Percentiles rank a stretch among this genome's conserved stretches.
These are phyloP conservation scores for Aspergillus avenaceus DNA, from an alignment of 495 filamentous ascomycete genomes.

Conservation along the genomic window DNA sequence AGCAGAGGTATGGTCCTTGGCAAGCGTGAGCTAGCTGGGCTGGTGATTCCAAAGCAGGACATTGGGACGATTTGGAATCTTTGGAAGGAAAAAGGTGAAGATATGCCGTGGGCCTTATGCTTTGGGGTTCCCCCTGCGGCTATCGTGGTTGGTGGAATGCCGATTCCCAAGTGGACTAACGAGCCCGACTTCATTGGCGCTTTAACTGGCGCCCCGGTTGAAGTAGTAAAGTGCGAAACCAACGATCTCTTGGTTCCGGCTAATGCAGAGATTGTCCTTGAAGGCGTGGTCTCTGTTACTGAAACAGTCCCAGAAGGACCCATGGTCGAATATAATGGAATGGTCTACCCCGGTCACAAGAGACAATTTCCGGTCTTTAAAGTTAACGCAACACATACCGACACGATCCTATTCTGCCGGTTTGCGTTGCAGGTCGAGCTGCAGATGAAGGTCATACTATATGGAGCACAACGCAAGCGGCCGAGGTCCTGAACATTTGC, in stretches of 20 bases:
- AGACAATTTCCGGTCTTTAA: conserved; percentile 26
- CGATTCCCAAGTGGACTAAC: conserved; percentile 30
- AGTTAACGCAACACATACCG: conserved; percentile 40
- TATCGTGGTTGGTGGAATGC: conserved; percentile 37
- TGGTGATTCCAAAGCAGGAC: conserved; percentile 29
- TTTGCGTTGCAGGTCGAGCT: conserved; percentile 27
- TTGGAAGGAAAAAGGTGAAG: conserved; percentile 34
- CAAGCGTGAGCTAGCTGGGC: conserved; percentile 25
- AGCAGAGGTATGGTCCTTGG: conserved; percentile 35
- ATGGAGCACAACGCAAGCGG: conserved; percentile 36
- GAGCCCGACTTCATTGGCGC: conserved; percentile 37
- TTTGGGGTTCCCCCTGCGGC: conserved; percentile 40
- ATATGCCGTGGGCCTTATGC: conserved; percentile 32
- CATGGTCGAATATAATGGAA: conserved; percentile 36
- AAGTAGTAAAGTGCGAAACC: conserved; percentile 40
- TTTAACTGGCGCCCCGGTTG: conserved; percentile 28
- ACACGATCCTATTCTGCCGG: conserved; percentile 33
- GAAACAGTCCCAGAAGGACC: conserved; percentile 33
- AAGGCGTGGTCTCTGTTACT: conserved; percentile 33
- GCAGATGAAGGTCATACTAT: conserved; percentile 39
- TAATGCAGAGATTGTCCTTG: conserved; percentile 36
- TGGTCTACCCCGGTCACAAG: conserved; percentile 30
- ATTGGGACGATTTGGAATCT: conserved; percentile 32
- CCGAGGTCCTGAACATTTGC: conserved; percentile 35
- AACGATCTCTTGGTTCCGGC: conserved; percentile 37